Percentiles rank a stretch among this genome's conserved stretches.
phyloP scores from a whole-genome alignment of 2,329 filamentous ascomycete species.

The Xylaria sp. region DNA sequence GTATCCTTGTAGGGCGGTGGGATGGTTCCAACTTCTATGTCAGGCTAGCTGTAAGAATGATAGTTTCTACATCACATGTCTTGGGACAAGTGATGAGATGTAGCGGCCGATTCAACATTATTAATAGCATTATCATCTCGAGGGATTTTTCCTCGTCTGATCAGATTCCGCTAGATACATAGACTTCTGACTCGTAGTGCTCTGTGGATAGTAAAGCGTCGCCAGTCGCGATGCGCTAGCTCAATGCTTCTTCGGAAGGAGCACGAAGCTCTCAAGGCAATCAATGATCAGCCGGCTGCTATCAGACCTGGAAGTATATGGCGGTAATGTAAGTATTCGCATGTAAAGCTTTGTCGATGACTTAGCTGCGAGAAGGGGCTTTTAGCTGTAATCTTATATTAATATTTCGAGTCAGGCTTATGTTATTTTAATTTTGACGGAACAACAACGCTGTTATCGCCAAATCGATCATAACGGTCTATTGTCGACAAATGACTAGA shows the following conservation, averaged over 20 bases:
- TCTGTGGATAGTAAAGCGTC: background rate
- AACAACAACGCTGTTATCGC: no score
- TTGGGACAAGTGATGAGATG: background rate
- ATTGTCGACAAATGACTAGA: no score
- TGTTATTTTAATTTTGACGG: no score
- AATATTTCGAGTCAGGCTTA: no score
- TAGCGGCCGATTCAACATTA: background rate
- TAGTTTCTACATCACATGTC: background rate
- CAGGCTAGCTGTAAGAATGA: background rate
- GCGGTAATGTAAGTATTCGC: background rate
- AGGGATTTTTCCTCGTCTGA: background rate
- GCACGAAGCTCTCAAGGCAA: background rate
- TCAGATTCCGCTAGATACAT: background rate
- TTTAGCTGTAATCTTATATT: no score
- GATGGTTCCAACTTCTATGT: background rate
- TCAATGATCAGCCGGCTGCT: background rate
- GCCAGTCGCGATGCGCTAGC: background rate
- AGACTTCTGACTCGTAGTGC: background rate
- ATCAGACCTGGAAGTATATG: background rate
- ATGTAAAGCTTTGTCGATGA: background rate
- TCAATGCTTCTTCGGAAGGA: background rate
- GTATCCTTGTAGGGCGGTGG: background rate
- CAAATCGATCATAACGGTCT: no score
- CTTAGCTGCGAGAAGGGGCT: no score
- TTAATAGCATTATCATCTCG: background rate